Conservation (phyloP, 139 green algal genomes). For the Axilococcus clingmanii region DNA sequence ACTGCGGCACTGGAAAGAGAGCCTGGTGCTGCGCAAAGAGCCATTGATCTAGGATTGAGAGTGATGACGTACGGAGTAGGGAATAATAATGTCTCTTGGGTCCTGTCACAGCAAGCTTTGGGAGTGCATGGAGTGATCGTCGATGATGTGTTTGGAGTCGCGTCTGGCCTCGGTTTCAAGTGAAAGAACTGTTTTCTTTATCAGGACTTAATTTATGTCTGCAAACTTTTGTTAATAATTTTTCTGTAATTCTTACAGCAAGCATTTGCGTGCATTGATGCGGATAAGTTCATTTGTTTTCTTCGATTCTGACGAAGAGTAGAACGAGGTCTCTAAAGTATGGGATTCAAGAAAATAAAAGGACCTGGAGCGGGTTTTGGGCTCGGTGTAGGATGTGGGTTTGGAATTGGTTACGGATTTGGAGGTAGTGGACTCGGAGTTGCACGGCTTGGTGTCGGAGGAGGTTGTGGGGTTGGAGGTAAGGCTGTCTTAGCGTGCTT, state of each 20-base stretch:
- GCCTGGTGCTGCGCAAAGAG: constrained; percentile 25
- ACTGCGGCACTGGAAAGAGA: constrained; percentile 18
- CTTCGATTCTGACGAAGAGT: too few species aligned
- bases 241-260: too few species aligned
- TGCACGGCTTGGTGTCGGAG: constrained; percentile 10
- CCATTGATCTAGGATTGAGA: constrained; percentile 27
- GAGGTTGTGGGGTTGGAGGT: constrained; percentile 19
- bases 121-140: constrained; percentile 73
- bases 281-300: too few species aligned
- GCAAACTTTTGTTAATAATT: too few species aligned
- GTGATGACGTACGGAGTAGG: constrained; percentile 70
- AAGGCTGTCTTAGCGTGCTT: neutral
- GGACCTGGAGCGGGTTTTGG: constrained; percentile 11
- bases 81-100: constrained; percentile 61
- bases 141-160: constrained; percentile 43
- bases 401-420: constrained; percentile 28
- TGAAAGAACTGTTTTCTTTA: too few species aligned
- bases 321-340: neutral
- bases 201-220: too few species aligned
- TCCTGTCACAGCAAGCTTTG: constrained; percentile 43
- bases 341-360: constrained; percentile 11
- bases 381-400: constrained; percentile 15
- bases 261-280: too few species aligned
- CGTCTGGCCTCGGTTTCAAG: neutral
- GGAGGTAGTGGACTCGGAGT: constrained; percentile 17